Evolutionary conservation across 179 eudicot genomes (phyloP), one percentile per base, ranked within the genome.

Genomic region (Amaranthus tricolor): DNA sequence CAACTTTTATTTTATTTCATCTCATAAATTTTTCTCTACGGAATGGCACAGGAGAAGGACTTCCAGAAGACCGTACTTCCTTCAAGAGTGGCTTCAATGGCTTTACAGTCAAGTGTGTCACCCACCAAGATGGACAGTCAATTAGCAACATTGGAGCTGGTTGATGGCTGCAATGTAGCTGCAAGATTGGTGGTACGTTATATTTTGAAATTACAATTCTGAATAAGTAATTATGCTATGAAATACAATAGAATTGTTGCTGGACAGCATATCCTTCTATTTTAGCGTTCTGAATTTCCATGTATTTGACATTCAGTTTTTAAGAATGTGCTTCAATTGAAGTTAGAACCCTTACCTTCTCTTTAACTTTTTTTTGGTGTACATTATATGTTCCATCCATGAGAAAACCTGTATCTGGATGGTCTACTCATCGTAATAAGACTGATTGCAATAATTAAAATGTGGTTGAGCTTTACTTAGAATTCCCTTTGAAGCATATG

Each of bases 151-250:
- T 75, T 96, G 90, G 92, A 91, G 73, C 84, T 96, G 70, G 81
- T 83, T 14, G 85, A 96, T 83, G 98, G 98, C 58, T 85, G 79
- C 75, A 84, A 78, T 74, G 60, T 96, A 72, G 78, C 76, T 73
- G 89, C 99, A 52, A 96, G 90, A 76, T 82, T 96, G 84, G 98
- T 96, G 98, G 99, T 96, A 93, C 80, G 50, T 31, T 31, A 31
- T 76, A 69, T 73, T 60, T 72, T 62, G 0, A 49, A 31, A 17
- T 72, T 40, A 43, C 54, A 52, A 70, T 19, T 16, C 0, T 31
- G 40, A 31, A 31, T 45, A 17, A 43, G n/a, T 51, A 57, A 47
- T 20, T 45, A 58, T 51, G 6, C 20, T 3, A 3, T 40, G 21
- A 43, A 5, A 44, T 43, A 64, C 48, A n/a, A 9, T 47, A 52